Conservation (phyloP, 1,139 yeast species). For the Yamadazyma blattariae region DNA sequence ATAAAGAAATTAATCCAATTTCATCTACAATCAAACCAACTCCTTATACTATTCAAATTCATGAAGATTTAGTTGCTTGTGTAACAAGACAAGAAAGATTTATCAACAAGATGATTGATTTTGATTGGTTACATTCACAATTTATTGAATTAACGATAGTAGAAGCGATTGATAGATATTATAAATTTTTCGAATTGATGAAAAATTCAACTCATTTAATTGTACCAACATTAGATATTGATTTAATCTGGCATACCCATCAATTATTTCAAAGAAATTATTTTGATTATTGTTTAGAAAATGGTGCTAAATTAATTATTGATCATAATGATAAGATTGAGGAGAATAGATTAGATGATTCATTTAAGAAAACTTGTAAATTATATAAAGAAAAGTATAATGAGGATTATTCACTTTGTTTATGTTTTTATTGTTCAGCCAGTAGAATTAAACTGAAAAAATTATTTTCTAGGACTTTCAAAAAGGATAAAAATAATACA, state of each 20-base stretch:
- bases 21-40: neutral
- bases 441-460: no score
- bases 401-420: slow-evolving; percentile 14
- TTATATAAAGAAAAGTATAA: slow-evolving; percentile 9
- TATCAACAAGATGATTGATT: slow-evolving; percentile 24
- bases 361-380: slow-evolving; percentile 15
- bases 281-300: slow-evolving; percentile 16
- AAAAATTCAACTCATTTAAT: slow-evolving; percentile 11
- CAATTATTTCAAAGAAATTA: slow-evolving; percentile 26
- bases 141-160: slow-evolving; percentile 12
- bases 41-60: neutral
- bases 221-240: slow-evolving; percentile 41
- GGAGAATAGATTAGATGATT: slow-evolving; percentile 10
- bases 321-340: slow-evolving; percentile 20
- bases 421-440: slow-evolving; percentile 20
- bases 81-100: slow-evolving; percentile 32
- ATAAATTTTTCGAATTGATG: slow-evolving; percentile 21
- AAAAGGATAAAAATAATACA: no score
- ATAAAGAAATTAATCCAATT: slow-evolving; percentile 1
- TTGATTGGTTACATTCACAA: slow-evolving; percentile 19
- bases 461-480: no score
- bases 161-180: slow-evolving; percentile 23
- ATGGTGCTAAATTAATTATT: slow-evolving; percentile 10
- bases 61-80: slow-evolving; percentile 27
- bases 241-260: slow-evolving; percentile 42